Base-by-base conservation (phyloP, 768 basidiomycete species). In the Trametopsis cervina region DNA sequence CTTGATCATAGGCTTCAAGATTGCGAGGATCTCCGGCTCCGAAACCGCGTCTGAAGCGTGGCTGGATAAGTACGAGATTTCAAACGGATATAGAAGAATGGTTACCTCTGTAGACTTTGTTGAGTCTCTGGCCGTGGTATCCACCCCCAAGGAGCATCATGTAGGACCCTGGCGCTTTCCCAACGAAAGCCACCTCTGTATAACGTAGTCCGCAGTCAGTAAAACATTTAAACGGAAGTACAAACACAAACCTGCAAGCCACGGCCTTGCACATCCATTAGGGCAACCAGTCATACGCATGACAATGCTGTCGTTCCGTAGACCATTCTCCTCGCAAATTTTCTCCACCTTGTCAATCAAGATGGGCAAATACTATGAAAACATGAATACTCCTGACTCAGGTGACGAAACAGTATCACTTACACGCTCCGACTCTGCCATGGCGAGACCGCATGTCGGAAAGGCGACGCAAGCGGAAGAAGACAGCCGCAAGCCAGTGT, bases 271-370 rank as follows among this genome's bases (percentile, higher is more conserved):
- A 63, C 93, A 93, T 29, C 90, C 91, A 58, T 92, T 93, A 2
- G 90, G 90, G 57, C 94, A 97, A 42, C 95, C 95, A 13, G 94
- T 97, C 94, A 98, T 97, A 45, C 95, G 80, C 95, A 99, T 97
- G 51, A 97, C 81, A 55, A 98, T 95, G 2, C 87, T 83, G 66
- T 99, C 95, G 62, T 96, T 85, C 40, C 95, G 76, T 36, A 98
- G 72, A 17, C 95, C 95, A 57, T 83, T 86, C 63, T 93, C 89
- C 64, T 98, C 96, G 60, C 88, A 89, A 4, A 97, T 85, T 67
- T 83, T 81, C 71, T 99, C 95, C 15, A 98, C 85, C 69, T 97
- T 97, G 67, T 90, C 85, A 49, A 98, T 75, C 35, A 98, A 81
- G 12, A 97, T 59, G 13, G 95, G 96, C 11, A 99, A 73, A 65